A percentile compares a stretch with the other conserved stretches of the same genome.
phyloP scores from a whole-genome alignment of 2,329 filamentous ascomycete species.

The Scopulariopsis brevicaulis region DNA sequence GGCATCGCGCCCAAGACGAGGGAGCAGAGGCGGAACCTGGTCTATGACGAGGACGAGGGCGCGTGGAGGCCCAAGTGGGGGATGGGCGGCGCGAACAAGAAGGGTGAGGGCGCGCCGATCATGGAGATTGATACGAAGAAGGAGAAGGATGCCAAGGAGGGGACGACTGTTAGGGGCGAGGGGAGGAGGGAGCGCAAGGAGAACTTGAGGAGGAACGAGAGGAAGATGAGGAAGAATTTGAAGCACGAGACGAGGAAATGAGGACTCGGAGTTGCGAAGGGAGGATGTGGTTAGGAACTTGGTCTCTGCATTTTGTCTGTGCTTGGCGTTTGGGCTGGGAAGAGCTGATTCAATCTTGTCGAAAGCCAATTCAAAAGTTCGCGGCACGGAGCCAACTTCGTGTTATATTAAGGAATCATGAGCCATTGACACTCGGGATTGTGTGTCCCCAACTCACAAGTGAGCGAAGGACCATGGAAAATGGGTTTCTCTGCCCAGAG shows the following conservation, averaged over 20 bases:
- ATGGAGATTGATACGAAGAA: conserved; percentile 81
- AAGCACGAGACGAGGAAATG: conserved; percentile 12
- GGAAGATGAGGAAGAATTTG: conserved; percentile 57
- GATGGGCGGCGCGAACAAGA: conserved; percentile 83
- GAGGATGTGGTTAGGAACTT: background rate
- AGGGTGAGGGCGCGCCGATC: conserved; percentile 73
- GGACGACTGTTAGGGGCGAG: conserved; percentile 48
- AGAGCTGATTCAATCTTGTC: background rate
- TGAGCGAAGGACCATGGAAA: background rate
- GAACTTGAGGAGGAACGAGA: conserved; percentile 58
- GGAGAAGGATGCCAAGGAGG: conserved; percentile 51
- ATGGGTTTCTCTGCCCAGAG: too few relatives aligned
- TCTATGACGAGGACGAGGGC: conserved; percentile 72
- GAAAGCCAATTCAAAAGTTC: background rate
- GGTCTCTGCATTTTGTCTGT: background rate
- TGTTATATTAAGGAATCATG: background rate
- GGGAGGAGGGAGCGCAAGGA: conserved; percentile 56
- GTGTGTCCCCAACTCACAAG: background rate
- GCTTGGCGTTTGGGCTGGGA: background rate
- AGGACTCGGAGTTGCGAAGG: background rate
- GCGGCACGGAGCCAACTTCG: background rate
- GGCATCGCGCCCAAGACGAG: conserved; percentile 84
- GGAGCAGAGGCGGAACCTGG: conserved; percentile 61
- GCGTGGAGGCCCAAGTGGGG: conserved; percentile 95
- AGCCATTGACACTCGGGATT: background rate